Evolutionary conservation across 169 alveolate genomes (phyloP), one percentile per base, ranked within the genome.

Genomic region (Plasmodium vivax): DNA sequence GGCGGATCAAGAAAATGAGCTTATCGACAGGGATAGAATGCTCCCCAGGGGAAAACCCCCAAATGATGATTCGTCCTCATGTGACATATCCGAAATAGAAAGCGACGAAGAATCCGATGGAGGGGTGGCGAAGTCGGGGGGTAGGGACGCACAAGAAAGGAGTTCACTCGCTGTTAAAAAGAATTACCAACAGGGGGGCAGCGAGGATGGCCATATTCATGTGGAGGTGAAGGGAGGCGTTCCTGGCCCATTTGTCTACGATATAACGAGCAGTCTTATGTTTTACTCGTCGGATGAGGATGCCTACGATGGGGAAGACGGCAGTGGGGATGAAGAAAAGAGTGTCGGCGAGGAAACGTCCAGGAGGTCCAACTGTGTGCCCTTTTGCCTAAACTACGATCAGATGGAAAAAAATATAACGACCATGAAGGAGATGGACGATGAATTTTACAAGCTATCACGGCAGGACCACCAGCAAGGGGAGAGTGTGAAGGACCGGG

Each of bases 91-190:
- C 36, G 93, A 85, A 85, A 93, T 83, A 36, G 94, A 51, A 45
- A 85, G 93, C 58, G 96, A 92, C 16, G 95, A 92, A 6, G 96
- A 94, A 23, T n/a, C 36, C 71, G 83, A 58, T 82, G 95, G 90
- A 54, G 95, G 82, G 68, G 30, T 90, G 30, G 74, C 82, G 23
- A 88, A 94, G 32, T 56, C 84, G 91, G 41, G 30, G 56, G 34
- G 72, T n/a, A 92, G 19, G 34, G 85, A 83, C 16, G 91, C 14
- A n/a, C 12, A 54, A 32, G 43, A 34, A 19, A 51, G 41, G 62
- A 19, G 41, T 38, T 9, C 16, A 43, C 41, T 30, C 14, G 27
- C 14, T 19, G 23, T 14, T 8, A 58, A 19, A 6, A 16, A 43
- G n/a, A 84, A 71, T 68, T 14, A 34, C 34, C 6, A 27, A 68